These are phyloP conservation scores for Macrotyloma uniflorum DNA, from an alignment of 306 rosid genomes.

Conservation along the genomic window DNA sequence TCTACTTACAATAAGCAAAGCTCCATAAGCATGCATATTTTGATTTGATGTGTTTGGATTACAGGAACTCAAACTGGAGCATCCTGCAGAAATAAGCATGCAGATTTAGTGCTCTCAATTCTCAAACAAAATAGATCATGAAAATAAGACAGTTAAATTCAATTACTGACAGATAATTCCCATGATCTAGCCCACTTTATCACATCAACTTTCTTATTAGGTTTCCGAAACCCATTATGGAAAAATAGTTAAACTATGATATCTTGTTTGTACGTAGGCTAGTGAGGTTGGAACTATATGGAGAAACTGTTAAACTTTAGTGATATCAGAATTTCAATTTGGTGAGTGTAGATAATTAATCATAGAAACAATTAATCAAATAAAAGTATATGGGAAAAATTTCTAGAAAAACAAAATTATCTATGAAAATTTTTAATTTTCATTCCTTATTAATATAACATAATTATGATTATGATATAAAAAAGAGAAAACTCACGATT, in stretches of 20 bases:
- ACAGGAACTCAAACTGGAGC: constrained; percentile 78
- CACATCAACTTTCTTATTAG: background rate
- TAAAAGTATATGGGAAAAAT: too few relatives aligned
- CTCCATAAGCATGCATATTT: constrained; percentile 75
- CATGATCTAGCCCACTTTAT: background rate
- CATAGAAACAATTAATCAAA: too few relatives aligned
- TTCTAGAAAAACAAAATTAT: too few relatives aligned
- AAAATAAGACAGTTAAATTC: background rate
- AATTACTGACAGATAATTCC: background rate
- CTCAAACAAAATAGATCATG: constrained; percentile 1
- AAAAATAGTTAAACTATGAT: constrained; percentile 8
- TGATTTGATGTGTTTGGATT: constrained; percentile 71
- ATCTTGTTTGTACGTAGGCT: background rate
- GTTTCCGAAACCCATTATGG: background rate
- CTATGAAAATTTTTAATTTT: too few relatives aligned
- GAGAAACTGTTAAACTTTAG: background rate
- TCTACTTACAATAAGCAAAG: constrained; percentile 74
- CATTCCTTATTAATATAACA: too few relatives aligned
- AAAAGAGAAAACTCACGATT: constrained; percentile 66
- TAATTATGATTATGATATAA: too few relatives aligned
- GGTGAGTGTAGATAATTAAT: too few relatives aligned
- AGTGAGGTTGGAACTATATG: background rate
- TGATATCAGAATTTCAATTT: too few relatives aligned
- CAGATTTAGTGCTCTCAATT: background rate
- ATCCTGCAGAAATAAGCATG: constrained; percentile 64